phyloP scores from a whole-genome alignment of 805 yeast species.

The Candida lessepsii region DNA sequence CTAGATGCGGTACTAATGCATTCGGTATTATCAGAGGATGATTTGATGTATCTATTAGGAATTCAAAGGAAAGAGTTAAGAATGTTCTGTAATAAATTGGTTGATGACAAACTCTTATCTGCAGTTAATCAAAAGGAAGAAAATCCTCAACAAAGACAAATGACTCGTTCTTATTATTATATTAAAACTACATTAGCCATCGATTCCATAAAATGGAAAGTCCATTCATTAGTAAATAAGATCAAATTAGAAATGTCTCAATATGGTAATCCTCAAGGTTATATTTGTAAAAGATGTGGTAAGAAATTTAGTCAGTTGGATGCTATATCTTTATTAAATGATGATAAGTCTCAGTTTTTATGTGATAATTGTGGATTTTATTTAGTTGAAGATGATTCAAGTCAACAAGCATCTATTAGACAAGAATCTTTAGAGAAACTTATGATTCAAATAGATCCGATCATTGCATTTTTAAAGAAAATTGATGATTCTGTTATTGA shows the following conservation, averaged over 20 bases:
- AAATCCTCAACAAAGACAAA: constrained; percentile 58
- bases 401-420: constrained; percentile 73
- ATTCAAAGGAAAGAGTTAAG: constrained; percentile 86
- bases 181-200: constrained; percentile 91
- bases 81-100: constrained; percentile 71
- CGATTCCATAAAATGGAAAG: constrained; percentile 95
- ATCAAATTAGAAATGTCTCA: constrained; percentile 81
- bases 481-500: constrained; percentile 41
- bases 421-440: constrained; percentile 79
- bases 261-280: constrained; percentile 90
- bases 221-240: constrained; percentile 76
- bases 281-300: constrained; percentile 82
- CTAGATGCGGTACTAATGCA: constrained; percentile 86
- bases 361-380: constrained; percentile 82
- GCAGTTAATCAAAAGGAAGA: constrained; percentile 64
- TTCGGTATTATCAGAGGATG: constrained; percentile 90
- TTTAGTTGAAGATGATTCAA: constrained; percentile 83
- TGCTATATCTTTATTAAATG: constrained; percentile 77
- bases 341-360: constrained; percentile 74
- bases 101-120: constrained; percentile 79
- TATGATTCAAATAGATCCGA: constrained; percentile 88
- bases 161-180: constrained; percentile 77
- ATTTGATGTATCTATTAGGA: constrained; percentile 74
- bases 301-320: constrained; percentile 82
- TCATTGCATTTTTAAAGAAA: constrained; percentile 72